Evolutionary conservation across 192 early-diverging fungal species (phyloP).

Genomic region (Gonapodya sp.): DNA sequence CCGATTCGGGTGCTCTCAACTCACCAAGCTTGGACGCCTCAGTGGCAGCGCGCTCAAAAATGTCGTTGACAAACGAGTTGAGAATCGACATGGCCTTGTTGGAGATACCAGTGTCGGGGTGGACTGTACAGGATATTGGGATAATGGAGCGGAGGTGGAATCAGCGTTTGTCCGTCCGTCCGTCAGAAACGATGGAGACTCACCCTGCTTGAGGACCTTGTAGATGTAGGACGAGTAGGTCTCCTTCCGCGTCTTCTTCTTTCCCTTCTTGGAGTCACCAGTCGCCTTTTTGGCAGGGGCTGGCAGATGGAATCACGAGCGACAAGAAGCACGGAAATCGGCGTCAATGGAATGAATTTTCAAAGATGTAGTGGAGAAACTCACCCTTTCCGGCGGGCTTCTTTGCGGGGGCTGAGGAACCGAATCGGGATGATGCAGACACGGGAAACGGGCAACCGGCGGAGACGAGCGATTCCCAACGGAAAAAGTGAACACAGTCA

Average conservation of each 20-base stretch:
- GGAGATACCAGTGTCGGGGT: conserved; percentile 94
- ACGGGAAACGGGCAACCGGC: background rate
- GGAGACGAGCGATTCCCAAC: background rate
- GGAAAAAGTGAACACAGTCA: background rate
- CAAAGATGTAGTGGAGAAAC: background rate
- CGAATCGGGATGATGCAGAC: background rate
- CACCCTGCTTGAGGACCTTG: conserved; percentile 88
- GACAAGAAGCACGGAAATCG: background rate
- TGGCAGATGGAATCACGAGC: background rate
- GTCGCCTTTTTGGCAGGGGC: conserved; percentile 4
- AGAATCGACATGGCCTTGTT: conserved; percentile 94
- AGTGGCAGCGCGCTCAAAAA: conserved; percentile 87
- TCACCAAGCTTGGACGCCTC: conserved; percentile 67
- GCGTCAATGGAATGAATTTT: background rate
- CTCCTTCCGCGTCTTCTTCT: conserved; percentile 59
- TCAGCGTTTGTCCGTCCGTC: too few relatives aligned
- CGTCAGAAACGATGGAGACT: background rate
- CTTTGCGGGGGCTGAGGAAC: background rate
- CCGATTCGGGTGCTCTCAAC: background rate
- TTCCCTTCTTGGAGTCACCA: conserved; percentile 43
- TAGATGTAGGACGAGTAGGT: conserved; percentile 94
- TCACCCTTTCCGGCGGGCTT: conserved; percentile 12
- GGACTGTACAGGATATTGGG: conserved; percentile 28
- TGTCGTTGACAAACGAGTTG: conserved; percentile 96
- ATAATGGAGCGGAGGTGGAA: background rate